These are phyloP conservation scores for Adenanthera pavonina DNA, from an alignment of 306 rosid genomes.

Conservation along the genomic window DNA sequence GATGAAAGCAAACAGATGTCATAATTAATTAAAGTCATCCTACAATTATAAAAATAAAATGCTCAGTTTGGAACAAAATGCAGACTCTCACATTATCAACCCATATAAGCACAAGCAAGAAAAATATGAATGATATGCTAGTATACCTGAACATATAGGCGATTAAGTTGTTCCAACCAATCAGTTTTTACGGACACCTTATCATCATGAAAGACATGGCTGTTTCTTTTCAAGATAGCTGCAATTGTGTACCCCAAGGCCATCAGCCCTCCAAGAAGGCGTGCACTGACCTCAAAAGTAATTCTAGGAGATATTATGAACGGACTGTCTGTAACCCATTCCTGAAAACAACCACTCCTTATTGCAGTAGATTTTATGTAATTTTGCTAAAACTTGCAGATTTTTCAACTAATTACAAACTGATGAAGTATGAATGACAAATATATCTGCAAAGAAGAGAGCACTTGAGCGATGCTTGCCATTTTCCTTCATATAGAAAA, in stretches of 20 bases:
- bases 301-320: constrained; percentile 98
- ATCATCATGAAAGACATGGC: constrained; percentile 81
- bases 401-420: constrained; percentile 19
- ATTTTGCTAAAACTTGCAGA: constrained; percentile 23
- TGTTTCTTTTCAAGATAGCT: constrained; percentile 88
- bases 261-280: constrained; percentile 99
- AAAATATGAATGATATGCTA: constrained; percentile 20
- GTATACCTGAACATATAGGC: constrained; percentile 87
- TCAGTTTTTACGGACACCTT: constrained; percentile 85
- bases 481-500: constrained; percentile 11
- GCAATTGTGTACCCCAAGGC: constrained; percentile 99
- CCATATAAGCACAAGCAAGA: constrained; percentile 19
- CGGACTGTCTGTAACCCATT: constrained; percentile 97
- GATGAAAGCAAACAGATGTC: neutral
- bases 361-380: constrained; percentile 16
- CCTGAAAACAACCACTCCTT: constrained; percentile 60
- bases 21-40: constrained; percentile 3
- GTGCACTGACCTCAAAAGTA: constrained; percentile 96
- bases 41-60: neutral
- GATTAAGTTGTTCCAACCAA: constrained; percentile 97
- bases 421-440: neutral
- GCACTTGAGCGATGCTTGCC: constrained; percentile 6
- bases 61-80: neutral
- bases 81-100: constrained; percentile 24
- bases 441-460: constrained; percentile 25